These are phyloP conservation scores for Trametes cubensis DNA, from an alignment of 768 basidiomycete genomes.

Conservation along the genomic window DNA sequence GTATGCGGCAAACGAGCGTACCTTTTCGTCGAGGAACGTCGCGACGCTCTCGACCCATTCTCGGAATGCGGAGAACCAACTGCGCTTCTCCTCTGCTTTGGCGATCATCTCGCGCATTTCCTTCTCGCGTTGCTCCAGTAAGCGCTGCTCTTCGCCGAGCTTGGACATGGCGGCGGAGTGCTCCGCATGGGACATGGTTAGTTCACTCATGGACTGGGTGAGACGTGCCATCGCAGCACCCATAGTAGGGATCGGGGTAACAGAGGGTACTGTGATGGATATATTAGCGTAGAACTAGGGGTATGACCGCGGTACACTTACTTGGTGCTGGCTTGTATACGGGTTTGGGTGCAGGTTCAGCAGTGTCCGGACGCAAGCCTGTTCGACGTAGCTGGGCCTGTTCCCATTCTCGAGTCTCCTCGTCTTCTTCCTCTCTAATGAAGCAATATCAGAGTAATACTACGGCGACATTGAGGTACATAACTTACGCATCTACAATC, in stretches of 20 bases:
- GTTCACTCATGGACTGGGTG: slow-evolving; percentile 55
- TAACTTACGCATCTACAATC: slow-evolving; percentile 77
- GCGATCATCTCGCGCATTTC: slow-evolving; percentile 78
- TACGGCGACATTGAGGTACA: not conserved
- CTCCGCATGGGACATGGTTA: slow-evolving; percentile 69
- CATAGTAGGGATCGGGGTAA: slow-evolving; percentile 65
- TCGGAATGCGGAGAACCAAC: slow-evolving; percentile 78
- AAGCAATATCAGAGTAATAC: slow-evolving; percentile 7
- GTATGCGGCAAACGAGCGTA: slow-evolving; percentile 31
- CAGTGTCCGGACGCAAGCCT: slow-evolving; percentile 49
- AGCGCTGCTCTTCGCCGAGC: slow-evolving; percentile 57
- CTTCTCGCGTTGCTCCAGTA: slow-evolving; percentile 63
- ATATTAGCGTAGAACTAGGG: slow-evolving; percentile 13
- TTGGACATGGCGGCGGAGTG: slow-evolving; percentile 59
- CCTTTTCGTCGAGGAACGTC: slow-evolving; percentile 89
- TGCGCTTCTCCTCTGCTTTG: slow-evolving; percentile 74
- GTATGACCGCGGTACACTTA: slow-evolving; percentile 39
- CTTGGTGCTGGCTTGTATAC: slow-evolving; percentile 75
- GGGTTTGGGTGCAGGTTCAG: slow-evolving; percentile 48
- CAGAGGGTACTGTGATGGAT: slow-evolving; percentile 59
- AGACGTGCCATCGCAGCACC: slow-evolving; percentile 62
- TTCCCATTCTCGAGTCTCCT: slow-evolving; percentile 87
- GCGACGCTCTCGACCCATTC: slow-evolving; percentile 85
- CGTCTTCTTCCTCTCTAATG: slow-evolving; percentile 75
- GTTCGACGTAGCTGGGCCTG: slow-evolving; percentile 79